A percentile compares a stretch with the other conserved stretches of the same genome.
These are phyloP conservation scores for Poteriospumella lacustris DNA, from an alignment of 108 stramenopile species.

Conservation along the genomic window DNA sequence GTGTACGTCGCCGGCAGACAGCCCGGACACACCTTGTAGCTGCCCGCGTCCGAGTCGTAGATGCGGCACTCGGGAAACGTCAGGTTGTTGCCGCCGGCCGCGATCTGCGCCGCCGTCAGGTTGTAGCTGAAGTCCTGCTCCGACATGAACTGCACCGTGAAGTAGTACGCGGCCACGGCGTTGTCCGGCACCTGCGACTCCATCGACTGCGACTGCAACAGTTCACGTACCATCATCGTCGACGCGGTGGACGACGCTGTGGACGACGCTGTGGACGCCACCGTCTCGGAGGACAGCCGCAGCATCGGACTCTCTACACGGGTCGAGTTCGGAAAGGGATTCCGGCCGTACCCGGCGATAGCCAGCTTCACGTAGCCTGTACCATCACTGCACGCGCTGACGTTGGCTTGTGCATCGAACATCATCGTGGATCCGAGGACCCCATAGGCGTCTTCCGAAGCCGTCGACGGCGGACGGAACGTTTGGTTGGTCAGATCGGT, in stretches of 20 bases:
- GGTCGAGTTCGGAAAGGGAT: no score
- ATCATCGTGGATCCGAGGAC: not conserved
- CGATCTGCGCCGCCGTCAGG: no score
- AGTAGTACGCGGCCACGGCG: no score
- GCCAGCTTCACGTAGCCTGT: not conserved
- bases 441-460: not conserved
- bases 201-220: no score
- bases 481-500: not conserved
- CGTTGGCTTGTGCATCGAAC: not conserved
- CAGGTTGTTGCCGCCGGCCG: not conserved
- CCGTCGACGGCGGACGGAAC: not conserved
- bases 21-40: not conserved
- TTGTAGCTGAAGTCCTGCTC: no score
- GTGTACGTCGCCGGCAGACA: not conserved
- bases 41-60: not conserved
- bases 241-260: no score
- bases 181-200: no score
- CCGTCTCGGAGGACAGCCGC: no score
- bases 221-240: no score
- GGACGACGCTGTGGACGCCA: no score
- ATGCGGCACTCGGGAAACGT: not conserved
- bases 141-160: conserved; percentile 1
- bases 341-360: not conserved
- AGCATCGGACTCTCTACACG: no score
- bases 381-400: not conserved